Evolutionary conservation across 345 rosid species (phyloP).

Genomic region (Citrus medica): DNA sequence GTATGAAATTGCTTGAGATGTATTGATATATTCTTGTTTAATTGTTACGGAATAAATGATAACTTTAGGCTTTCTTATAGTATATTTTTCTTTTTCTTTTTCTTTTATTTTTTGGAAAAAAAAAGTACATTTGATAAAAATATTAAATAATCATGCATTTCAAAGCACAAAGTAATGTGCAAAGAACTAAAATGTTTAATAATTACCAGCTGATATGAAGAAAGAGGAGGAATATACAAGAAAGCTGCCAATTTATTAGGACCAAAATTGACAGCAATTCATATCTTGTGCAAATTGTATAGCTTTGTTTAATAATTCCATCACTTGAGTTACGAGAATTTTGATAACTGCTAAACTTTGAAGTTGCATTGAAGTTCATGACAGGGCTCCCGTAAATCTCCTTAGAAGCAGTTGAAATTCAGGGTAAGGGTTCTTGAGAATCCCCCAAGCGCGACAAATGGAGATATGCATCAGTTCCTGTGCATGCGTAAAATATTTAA

Average conservation of each 20-base stretch:
- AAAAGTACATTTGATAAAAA: no score
- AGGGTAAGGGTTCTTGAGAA: constrained; percentile 76
- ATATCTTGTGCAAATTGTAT: neutral
- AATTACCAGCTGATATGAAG: no score
- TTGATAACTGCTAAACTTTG: no score
- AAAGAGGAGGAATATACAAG: neutral
- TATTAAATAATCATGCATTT: no score
- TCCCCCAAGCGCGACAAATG: constrained; percentile 65
- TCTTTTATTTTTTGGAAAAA: no score
- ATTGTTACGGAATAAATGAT: neutral
- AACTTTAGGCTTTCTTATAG: no score
- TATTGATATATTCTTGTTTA: no score
- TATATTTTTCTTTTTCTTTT: no score
- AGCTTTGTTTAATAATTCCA: neutral
- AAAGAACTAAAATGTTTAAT: no score
- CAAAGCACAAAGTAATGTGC: no score
- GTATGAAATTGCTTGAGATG: neutral
- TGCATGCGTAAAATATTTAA: neutral
- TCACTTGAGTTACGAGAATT: neutral
- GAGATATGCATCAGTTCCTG: constrained; percentile 90
- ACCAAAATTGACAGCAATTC: constrained; percentile 8
- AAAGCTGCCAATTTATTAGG: constrained; percentile 11
- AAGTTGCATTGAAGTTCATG: constrained; percentile 26
- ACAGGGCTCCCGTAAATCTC: constrained; percentile 62
- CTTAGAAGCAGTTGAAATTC: constrained; percentile 28